Percentiles rank a stretch among this genome's conserved stretches.
Conservation (phyloP, 148 eudicot species). For the Salicornia ramosissima region DNA sequence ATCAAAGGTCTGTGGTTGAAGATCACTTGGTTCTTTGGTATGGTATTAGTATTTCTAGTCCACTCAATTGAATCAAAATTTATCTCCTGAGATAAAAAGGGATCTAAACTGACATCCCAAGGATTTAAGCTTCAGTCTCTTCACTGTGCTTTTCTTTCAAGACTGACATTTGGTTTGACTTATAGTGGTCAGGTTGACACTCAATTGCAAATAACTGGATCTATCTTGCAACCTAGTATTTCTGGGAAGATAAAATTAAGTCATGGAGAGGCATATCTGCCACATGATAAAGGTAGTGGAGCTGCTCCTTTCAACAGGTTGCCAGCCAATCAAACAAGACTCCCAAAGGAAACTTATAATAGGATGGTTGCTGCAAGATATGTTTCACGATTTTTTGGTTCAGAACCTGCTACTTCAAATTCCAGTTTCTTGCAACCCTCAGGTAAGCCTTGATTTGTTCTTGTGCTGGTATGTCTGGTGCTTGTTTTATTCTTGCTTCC, state of each 20-base stretch:
- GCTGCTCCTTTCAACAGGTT: constrained; percentile 69
- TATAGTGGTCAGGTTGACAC: constrained; percentile 96
- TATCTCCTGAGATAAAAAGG: background rate
- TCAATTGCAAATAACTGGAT: constrained; percentile 87
- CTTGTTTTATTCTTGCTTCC: background rate
- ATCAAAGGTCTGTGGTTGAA: background rate
- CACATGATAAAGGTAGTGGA: constrained; percentile 97
- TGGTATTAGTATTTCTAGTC: background rate
- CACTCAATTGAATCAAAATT: background rate
- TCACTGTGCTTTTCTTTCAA: constrained; percentile 1
- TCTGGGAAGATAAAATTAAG: constrained; percentile 94
- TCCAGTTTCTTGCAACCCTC: constrained; percentile 47
- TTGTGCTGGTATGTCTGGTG: background rate
- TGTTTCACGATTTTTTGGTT: constrained; percentile 82
- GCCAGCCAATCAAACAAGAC: constrained; percentile 50
- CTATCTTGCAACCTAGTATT: constrained; percentile 91
- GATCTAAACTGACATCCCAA: background rate
- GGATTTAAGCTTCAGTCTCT: background rate
- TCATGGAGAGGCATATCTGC: constrained; percentile 94
- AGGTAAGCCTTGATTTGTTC: constrained; percentile 35
- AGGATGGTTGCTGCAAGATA: constrained; percentile 88
- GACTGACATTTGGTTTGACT: constrained; percentile 30
- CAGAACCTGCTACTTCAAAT: constrained; percentile 63
- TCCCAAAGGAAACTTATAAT: constrained; percentile 60
- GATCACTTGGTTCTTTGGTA: background rate